Base-by-base conservation (phyloP, 2,329 filamentous ascomycete species). In the Tolypocladium amazonense region DNA sequence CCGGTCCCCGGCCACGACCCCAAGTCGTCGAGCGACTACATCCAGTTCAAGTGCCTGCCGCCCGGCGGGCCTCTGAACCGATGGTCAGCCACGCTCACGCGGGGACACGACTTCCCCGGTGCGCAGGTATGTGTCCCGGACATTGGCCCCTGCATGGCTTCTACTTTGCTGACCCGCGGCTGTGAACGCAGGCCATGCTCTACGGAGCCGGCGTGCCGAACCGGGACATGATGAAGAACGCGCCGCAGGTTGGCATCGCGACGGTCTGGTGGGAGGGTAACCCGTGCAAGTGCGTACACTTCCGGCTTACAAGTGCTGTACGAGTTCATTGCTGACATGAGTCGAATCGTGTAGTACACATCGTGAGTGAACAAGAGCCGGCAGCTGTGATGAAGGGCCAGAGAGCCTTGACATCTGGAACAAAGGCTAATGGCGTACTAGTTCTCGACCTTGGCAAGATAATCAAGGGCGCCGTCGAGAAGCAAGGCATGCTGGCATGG, bases 181-280 rank as follows among this genome's bases (percentile, higher is more conserved):
- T 1, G 11, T 37, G 14, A 25, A 30, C 18, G 8, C 14, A 92
- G 88, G 91, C 93, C 50, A 97, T 97, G 93, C 82, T 97, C 27
- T 97, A 96, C 75, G 92, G 89, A 18, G 92, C 93, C 11, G 93
- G 93, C 30, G 89, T 97, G 39, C 90, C 92, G 1, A 84, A 91
- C 70, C 81, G 85, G 67, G 80, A 94, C 59, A 85, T 87, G 69
- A 96, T 97, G 90, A 92, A 93, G 76, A 93, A 83, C 60, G 88
- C 89, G 58, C 90, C 93, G 15, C 93, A 97, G 64, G 89, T 97
- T 33, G 93, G 93, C 60, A 85, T 97, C 69, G 88, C 92, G 9
- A 92, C 89, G 6, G 90, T 97, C 5, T 97, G 92, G 92, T 97
- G 92, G 92, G 92, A 97, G 75, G 93, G 93, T 35, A 97, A 97